These are phyloP conservation scores for Cladophialophora psammophila DNA, from an alignment of 2,329 filamentous ascomycete species.

Conservation along the genomic window DNA sequence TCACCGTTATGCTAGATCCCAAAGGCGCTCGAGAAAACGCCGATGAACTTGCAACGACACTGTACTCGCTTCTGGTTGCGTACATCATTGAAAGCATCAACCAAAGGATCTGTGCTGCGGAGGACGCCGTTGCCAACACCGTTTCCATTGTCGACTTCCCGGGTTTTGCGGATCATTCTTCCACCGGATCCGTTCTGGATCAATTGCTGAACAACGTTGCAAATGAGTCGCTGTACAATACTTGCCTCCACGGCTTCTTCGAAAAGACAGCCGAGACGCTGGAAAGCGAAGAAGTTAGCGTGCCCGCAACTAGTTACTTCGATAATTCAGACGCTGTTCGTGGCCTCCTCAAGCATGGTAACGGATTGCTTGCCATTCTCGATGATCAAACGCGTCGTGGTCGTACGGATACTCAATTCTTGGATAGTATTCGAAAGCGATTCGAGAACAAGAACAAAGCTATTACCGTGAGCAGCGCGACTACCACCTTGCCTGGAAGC, in stretches of 20 bases:
- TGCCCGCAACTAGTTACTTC: conserved; percentile 93
- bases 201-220: conserved; percentile 95
- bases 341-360: conserved; percentile 88
- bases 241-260: conserved; percentile 94
- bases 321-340: conserved; percentile 96
- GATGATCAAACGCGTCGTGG: conserved; percentile 94
- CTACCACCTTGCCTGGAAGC: conserved; percentile 79
- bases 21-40: conserved; percentile 88
- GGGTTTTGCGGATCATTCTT: conserved; percentile 83
- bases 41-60: conserved; percentile 88
- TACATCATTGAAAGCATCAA: conserved; percentile 95
- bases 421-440: conserved; percentile 88
- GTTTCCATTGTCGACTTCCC: conserved; percentile 96
- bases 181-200: conserved; percentile 85
- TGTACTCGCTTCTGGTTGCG: conserved; percentile 92
- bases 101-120: conserved; percentile 82
- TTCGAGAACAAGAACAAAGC: conserved; percentile 95
- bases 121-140: conserved; percentile 90
- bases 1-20: conserved; percentile 98
- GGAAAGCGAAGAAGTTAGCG: conserved; percentile 89
- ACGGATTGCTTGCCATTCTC: conserved; percentile 90
- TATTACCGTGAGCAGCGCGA: conserved; percentile 78
- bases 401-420: conserved; percentile 84
- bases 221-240: conserved; percentile 88
- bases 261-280: conserved; percentile 91